Conservation (phyloP, 1,284 basidiomycete genomes). For the Fomitopsis schrenkii region DNA sequence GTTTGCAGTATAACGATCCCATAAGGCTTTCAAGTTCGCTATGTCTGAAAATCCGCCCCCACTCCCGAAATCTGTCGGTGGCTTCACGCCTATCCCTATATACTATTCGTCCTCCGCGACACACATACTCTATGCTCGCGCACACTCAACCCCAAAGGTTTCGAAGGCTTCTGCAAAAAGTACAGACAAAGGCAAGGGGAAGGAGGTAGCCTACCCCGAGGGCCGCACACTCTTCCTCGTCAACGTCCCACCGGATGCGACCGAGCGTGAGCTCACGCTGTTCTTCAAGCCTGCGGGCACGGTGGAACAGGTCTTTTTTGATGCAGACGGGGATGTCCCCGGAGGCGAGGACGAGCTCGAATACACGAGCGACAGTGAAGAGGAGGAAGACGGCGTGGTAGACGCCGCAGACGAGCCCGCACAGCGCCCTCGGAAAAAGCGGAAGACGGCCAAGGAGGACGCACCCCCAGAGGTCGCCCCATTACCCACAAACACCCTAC, state of each 20-base stretch:
- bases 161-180: conserved; percentile 14
- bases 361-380: conserved; percentile 20
- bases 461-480: conserved; percentile 48
- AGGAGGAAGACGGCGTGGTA: conserved; percentile 20
- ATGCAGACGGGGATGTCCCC: conserved; percentile 31
- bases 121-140: conserved; percentile 61
- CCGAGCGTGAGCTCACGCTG: conserved; percentile 67
- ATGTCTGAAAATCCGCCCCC: conserved; percentile 6
- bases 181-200: conserved; percentile 14
- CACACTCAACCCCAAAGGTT: conserved; percentile 48
- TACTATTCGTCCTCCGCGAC: conserved; percentile 48
- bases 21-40: background rate
- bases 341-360: conserved; percentile 29
- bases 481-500: conserved; percentile 48
- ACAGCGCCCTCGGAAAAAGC: conserved; percentile 42
- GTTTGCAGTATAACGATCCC: no score
- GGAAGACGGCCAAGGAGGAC: conserved; percentile 29
- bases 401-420: conserved; percentile 28
- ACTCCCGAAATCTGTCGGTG: conserved; percentile 32
- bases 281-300: conserved; percentile 76
- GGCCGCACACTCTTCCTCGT: conserved; percentile 82
- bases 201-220: conserved; percentile 41
- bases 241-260: conserved; percentile 83
- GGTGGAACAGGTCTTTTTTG: conserved; percentile 71
- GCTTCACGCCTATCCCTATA: conserved; percentile 60